Evolutionary conservation across 1,284 basidiomycete species (phyloP), one percentile per base, ranked within the genome.

Genomic region (Boletus subluridellus): DNA sequence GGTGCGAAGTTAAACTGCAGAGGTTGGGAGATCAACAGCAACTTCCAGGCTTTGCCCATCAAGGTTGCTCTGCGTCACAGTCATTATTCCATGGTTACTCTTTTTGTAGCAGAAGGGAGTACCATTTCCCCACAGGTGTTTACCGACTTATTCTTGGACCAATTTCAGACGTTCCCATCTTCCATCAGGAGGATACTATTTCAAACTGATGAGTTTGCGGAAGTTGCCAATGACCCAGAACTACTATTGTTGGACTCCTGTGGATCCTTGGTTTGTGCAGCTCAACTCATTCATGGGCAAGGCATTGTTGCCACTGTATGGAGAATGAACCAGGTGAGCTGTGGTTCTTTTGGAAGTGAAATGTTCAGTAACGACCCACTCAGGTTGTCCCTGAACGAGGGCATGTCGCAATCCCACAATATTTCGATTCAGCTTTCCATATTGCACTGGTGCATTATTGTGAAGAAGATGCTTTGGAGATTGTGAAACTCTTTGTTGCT

Each of bases 101-200:
- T 47, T 15, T 57, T 57, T 7, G 17, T 38, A 38, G 37, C 37
- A 2, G 15, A 56, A 57, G 55, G 55, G 24, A 53, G 52, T 15
- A 5, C 8, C 7, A 11, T 53, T 12, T 11, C 49, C 9, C 3
- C 5, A 1, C 5, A 42, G 5, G 24, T 14, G 7, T 57, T 57
- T 32, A 6, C n/a, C 11, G 2, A 21, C 4, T 12, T 28, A 47
- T 0, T n/a, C 2, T 11, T 3, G 12, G 0, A 5, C 14, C 12
- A 0, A 26, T 10, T 30, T n/a, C 5, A 3, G 2, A 8, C 0
- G 3, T 26, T n/a, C 4, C 46, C 28, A n/a, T 10, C 9, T 24
- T 34, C 21, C 9, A 5, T 34, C 15, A 4, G 5, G 35, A 54
- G 9, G n/a, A 11, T 5, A 6, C 4, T 57, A 10, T 15, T 57